phyloP scores from a whole-genome alignment of 1,139 yeast species.

The Diutina scorzettiae region DNA sequence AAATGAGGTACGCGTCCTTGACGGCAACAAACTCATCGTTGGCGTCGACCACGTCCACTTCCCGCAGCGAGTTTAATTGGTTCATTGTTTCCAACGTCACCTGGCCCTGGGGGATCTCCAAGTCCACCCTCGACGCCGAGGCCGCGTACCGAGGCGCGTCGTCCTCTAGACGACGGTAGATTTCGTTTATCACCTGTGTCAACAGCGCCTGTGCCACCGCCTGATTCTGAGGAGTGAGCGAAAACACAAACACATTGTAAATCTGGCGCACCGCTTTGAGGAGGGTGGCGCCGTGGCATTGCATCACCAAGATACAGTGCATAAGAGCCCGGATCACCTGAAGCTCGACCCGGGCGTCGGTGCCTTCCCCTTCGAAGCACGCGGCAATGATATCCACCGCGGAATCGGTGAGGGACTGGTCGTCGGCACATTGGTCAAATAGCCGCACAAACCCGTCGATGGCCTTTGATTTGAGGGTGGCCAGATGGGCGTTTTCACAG shows the following conservation, averaged over 20 bases:
- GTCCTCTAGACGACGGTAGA: slow-evolving; percentile 56
- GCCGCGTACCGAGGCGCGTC: neutral
- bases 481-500: neutral
- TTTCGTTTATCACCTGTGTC: slow-evolving; percentile 79
- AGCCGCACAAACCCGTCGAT: neutral
- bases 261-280: slow-evolving; percentile 87
- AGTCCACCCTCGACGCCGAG: slow-evolving; percentile 1
- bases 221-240: slow-evolving; percentile 73
- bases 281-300: slow-evolving; percentile 84
- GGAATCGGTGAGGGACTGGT: slow-evolving; percentile 47
- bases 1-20: slow-evolving; percentile 86
- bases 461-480: neutral
- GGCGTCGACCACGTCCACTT: slow-evolving; percentile 40
- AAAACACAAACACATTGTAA: slow-evolving; percentile 80
- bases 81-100: slow-evolving; percentile 52
- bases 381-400: slow-evolving; percentile 78
- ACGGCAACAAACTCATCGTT: slow-evolving; percentile 53
- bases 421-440: neutral
- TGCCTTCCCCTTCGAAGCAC: slow-evolving; percentile 84
- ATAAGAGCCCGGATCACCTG: slow-evolving; percentile 89
- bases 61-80: slow-evolving; percentile 39
- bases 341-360: slow-evolving; percentile 78
- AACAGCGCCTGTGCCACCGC: slow-evolving; percentile 92
- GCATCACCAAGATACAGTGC: slow-evolving; percentile 72
- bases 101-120: slow-evolving; percentile 14